Conservation (phyloP, 805 yeast species). For the Starmerella sp. region DNA sequence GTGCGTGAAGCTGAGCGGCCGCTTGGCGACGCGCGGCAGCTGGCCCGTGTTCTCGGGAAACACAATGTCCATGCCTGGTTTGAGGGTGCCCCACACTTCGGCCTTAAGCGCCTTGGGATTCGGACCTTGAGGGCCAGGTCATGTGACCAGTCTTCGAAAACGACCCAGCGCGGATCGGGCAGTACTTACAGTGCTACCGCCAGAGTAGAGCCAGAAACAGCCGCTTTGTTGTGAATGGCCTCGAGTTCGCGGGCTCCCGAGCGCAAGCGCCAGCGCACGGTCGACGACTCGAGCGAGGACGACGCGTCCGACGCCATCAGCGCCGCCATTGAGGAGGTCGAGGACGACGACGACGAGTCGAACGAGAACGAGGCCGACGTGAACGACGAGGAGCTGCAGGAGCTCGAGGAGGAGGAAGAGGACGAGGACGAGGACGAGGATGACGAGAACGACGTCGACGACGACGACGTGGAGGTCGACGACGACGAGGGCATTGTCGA, state of each 20-base stretch:
- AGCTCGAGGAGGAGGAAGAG: conserved; percentile 4
- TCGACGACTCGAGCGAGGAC: conserved; percentile 16
- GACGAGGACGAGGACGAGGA: conserved; percentile 12
- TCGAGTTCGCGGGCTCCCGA: conserved; percentile 25
- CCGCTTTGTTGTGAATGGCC: not conserved
- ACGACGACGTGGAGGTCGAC: conserved; percentile 21
- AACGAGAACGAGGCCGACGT: conserved; percentile 3
- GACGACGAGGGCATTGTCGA: conserved; percentile 16
- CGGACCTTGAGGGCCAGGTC: not conserved
- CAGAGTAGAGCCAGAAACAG: too few relatives aligned
- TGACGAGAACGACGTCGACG: conserved; percentile 20
- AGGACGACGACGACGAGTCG: not conserved
- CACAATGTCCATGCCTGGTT: conserved; percentile 12
- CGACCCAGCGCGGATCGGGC: too few relatives aligned
- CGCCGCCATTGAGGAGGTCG: not conserved
- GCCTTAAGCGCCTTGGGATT: not conserved
- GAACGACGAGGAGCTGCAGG: conserved; percentile 1
- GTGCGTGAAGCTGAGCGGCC: conserved; percentile 20
- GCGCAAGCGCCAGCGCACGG: conserved; percentile 30
- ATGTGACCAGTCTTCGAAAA: not conserved
- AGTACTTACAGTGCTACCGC: too few relatives aligned
- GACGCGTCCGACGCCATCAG: not conserved
- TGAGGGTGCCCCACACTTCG: not conserved
- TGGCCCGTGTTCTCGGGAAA: conserved; percentile 25
- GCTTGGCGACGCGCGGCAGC: conserved; percentile 10